These are phyloP conservation scores for Colletotrichum liaoningense DNA, from an alignment of 2,329 filamentous ascomycete species.

Conservation along the genomic window DNA sequence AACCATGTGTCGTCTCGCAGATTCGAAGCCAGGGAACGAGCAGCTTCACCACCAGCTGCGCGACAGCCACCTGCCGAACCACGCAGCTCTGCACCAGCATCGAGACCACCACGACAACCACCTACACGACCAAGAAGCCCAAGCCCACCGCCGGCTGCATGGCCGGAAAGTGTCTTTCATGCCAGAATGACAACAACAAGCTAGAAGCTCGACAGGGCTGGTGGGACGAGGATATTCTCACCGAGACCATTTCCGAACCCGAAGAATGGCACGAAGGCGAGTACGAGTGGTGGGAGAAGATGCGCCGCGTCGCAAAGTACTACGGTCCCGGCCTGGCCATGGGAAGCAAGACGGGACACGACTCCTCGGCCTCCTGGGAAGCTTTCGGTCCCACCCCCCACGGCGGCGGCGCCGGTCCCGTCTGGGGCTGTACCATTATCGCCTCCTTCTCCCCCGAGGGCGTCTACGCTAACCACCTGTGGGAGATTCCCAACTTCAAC, in stretches of 20 bases:
- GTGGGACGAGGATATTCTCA: conserved; percentile 28
- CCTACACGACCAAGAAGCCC: conserved; percentile 24
- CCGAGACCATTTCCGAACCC: conserved; percentile 3
- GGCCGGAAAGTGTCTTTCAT: conserved; percentile 14
- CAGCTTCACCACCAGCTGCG: conserved; percentile 31
- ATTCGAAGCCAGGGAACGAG: conserved; percentile 3
- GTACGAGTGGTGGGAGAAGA: conserved; percentile 34
- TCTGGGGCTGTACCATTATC: conserved; percentile 36
- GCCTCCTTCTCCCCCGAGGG: conserved; percentile 24
- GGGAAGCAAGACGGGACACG: neutral
- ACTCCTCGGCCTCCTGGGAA: conserved; percentile 14
- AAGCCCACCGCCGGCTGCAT: conserved; percentile 5
- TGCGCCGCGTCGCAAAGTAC: conserved; percentile 22
- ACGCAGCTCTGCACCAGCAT: conserved; percentile 26
- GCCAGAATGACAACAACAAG: neutral
- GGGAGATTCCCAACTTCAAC: conserved; percentile 34
- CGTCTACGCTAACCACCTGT: conserved; percentile 35
- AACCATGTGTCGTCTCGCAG: conserved; percentile 27
- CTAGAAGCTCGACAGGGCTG: neutral
- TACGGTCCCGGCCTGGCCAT: conserved; percentile 26
- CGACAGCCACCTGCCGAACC: conserved; percentile 26
- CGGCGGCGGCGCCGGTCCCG: conserved; percentile 30
- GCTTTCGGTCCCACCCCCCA: conserved; percentile 6
- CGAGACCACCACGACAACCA: conserved; percentile 20
- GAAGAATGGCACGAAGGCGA: conserved; percentile 23